phyloP scores from a whole-genome alignment of 169 alveolate genomes.

The Plasmodium ovale region DNA sequence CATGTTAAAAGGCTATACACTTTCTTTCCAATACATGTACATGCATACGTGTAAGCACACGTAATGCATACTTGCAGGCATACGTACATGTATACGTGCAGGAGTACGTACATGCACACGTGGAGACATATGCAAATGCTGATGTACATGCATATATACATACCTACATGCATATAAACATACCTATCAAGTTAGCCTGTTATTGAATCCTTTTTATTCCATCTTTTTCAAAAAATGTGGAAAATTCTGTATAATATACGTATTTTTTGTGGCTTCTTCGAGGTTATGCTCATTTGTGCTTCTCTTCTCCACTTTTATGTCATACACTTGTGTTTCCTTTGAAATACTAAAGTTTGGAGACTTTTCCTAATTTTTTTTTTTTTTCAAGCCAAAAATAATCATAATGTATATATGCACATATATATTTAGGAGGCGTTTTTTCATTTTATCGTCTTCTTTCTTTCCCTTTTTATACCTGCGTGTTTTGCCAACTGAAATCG shows the following conservation, averaged over 20 bases:
- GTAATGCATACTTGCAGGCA: no score
- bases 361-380: slow-evolving; percentile 37
- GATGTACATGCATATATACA: no score
- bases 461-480: slow-evolving; percentile 10
- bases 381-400: no score
- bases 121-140: no score
- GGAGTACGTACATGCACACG: no score
- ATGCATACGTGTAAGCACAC: no score
- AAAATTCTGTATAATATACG: slow-evolving; percentile 53
- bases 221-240: slow-evolving; percentile 63
- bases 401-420: background rate
- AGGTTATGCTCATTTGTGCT: background rate
- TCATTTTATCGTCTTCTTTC: background rate
- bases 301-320: slow-evolving; percentile 23
- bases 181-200: no score
- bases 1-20: no score
- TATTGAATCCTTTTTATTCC: slow-evolving; percentile 8
- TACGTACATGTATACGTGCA: no score
- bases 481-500: slow-evolving; percentile 73
- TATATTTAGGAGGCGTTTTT: background rate
- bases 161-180: no score
- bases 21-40: no score
- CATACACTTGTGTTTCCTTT: slow-evolving; percentile 16
- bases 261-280: background rate
- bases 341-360: slow-evolving; percentile 68